Conservation (phyloP, 208 protist species). For the Acanthamoeba lenticulata region DNA sequence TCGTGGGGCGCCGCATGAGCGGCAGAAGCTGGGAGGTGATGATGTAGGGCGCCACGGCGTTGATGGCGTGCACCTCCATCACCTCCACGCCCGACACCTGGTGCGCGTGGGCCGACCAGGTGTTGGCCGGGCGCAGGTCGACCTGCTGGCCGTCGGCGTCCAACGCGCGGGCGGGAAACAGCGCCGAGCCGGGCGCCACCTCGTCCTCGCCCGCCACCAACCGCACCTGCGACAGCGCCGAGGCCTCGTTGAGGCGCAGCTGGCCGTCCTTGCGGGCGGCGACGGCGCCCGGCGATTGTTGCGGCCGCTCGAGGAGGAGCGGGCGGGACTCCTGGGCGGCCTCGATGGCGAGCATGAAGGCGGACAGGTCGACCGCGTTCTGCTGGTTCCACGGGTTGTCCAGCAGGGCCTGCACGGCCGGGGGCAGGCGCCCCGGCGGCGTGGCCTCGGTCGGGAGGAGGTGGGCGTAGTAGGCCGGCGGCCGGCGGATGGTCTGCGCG, state of each 20-base stretch:
- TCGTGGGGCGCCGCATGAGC: too few relatives aligned
- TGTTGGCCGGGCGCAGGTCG: slow-evolving; percentile 34
- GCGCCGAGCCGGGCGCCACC: not conserved
- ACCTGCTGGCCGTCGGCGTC: slow-evolving; percentile 18
- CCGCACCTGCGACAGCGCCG: slow-evolving; percentile 80
- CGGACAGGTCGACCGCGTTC: not conserved
- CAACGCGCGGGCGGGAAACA: slow-evolving; percentile 71
- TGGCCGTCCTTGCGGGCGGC: not conserved
- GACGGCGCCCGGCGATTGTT: not conserved
- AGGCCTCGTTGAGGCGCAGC: not conserved
- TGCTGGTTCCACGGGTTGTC: not conserved
- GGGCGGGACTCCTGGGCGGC: not conserved
- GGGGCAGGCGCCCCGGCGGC: not conserved
- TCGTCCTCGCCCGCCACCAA: slow-evolving; percentile 75
- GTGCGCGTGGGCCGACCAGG: slow-evolving; percentile 82
- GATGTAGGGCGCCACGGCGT: slow-evolving; percentile 22
- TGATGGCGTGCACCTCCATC: slow-evolving; percentile 31
- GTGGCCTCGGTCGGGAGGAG: slow-evolving; percentile 79
- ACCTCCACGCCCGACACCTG: not conserved
- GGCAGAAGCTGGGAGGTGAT: not conserved
- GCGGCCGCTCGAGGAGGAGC: not conserved
- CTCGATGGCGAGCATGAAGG: not conserved
- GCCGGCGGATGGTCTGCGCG: slow-evolving; percentile 95
- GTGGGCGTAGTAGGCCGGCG: slow-evolving; percentile 92
- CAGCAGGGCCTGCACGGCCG: not conserved